Evolutionary conservation across 352 stramenopile genomes (phyloP), one percentile per base, ranked within the genome.

Genomic region (Pseudoperonospora humuli): DNA sequence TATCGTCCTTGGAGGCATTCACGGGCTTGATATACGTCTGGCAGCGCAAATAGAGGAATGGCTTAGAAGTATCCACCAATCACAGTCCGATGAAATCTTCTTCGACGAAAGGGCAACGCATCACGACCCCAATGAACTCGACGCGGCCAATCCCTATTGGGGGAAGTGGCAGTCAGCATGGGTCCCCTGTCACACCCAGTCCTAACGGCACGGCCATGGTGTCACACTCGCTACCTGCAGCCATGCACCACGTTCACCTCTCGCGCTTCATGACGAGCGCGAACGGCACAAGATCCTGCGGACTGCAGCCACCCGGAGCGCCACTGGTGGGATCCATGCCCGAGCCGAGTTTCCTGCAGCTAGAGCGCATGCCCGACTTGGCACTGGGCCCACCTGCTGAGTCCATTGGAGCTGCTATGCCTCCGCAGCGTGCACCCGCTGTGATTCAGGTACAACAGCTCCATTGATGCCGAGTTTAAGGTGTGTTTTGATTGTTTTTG

Each of bases 161-260:
- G 40, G 33, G 56, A 45, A 62, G 36, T 38, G 52, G 66, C 25
- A 77, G 64, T 11, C 67, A 76, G 45, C 70, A 67, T 39, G 60
- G 54, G 14, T 83, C 70, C 39, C 61, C 61, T 18, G 39, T 38
- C 15, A 44, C 57, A 7, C 40, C 38, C 17, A 68, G 57, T 33
- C 44, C 41, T n/a, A 57, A 42, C 31, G 31, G 27, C 26, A 20
- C 10, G 5, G 17, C 42, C 19, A 28, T 65, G 32, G 63, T 82
- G n/a, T 70, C 72, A 17, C 72, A 85, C 35, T 87, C 75, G 28
- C 75, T 79, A 45, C 75, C 75, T 10, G 71, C 70, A 14, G 66
- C 73, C 51, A 70, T 71, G 57, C 64, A 65, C 41, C 60, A 67
- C 46, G 40, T 64, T 38, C 59, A 68, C 27, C 26, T 61, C 9